A percentile compares a stretch with the other conserved stretches of the same genome.
These are phyloP conservation scores for Lepidopterella palustris DNA, from an alignment of 495 filamentous ascomycete genomes.

Conservation along the genomic window DNA sequence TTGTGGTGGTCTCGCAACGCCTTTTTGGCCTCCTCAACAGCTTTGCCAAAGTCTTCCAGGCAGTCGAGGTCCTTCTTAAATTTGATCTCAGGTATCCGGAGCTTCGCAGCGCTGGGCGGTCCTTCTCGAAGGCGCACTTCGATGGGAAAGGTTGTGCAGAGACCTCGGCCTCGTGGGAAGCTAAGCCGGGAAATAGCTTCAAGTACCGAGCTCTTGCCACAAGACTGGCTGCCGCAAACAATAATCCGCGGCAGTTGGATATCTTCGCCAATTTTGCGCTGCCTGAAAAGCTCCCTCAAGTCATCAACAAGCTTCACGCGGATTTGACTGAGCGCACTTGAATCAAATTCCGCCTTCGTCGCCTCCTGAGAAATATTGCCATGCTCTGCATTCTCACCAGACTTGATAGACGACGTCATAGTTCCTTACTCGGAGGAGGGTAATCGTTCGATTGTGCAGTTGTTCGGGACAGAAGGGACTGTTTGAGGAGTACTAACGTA, in stretches of 20 bases:
- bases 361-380: no score
- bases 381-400: no score
- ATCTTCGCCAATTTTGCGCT: constrained; percentile 19
- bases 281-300: constrained; percentile 44
- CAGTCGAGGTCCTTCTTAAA: constrained; percentile 13
- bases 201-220: constrained; percentile 45
- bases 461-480: no score
- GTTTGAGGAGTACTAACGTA: background rate
- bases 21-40: constrained; percentile 23
- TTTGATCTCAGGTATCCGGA: constrained; percentile 12
- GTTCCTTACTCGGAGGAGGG: no score
- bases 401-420: no score
- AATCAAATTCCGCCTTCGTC: no score
- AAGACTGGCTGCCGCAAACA: constrained; percentile 35
- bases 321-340: no score
- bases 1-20: constrained; percentile 37
- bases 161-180: constrained; percentile 37
- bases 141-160: constrained; percentile 52
- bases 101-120: constrained; percentile 23
- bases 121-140: constrained; percentile 45
- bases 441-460: no score
- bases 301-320: no score
- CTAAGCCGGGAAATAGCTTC: constrained; percentile 40
- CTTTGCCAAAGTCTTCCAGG: constrained; percentile 2
- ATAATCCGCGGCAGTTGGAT: constrained; percentile 29